Conservation (phyloP, 805 yeast species). For the Vanderwaltozyma yarrowii region DNA sequence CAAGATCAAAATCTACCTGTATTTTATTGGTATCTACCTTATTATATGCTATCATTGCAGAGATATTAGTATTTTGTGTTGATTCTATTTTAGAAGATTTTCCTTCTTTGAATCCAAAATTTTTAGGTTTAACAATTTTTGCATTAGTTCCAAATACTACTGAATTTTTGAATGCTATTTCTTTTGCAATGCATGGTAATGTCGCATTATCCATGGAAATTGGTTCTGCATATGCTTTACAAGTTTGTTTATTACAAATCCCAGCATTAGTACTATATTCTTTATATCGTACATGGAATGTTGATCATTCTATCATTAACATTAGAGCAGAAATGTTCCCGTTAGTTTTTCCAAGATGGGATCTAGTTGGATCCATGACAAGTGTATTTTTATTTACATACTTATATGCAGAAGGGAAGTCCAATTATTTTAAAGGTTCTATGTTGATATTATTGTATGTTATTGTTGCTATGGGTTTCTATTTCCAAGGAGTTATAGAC, state of each 20-base stretch:
- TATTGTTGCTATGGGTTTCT: constrained; percentile 73
- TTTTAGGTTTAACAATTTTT: constrained; percentile 86
- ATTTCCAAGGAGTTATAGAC: constrained; percentile 36
- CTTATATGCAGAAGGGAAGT: constrained; percentile 92
- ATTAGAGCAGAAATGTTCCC: constrained; percentile 50
- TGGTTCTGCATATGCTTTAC: constrained; percentile 94
- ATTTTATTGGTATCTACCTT: constrained; percentile 78
- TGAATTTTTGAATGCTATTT: constrained; percentile 91
- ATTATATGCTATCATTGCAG: constrained; percentile 87
- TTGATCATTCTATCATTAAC: constrained; percentile 17
- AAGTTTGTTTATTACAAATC: constrained; percentile 86
- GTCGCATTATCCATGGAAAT: constrained; percentile 96
- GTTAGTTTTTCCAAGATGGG: constrained; percentile 92
- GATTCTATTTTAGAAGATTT: constrained; percentile 71
- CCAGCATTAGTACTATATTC: constrained; percentile 83
- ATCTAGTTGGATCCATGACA: constrained; percentile 70
- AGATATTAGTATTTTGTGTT: constrained; percentile 84
- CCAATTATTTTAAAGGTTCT: constrained; percentile 92
- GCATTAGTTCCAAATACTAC: constrained; percentile 96
- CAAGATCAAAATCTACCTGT: constrained; percentile 69
- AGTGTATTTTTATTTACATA: constrained; percentile 87
- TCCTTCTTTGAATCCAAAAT: constrained; percentile 74
- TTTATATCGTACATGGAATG: constrained; percentile 36
- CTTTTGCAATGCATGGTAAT: constrained; percentile 92
- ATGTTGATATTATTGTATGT: constrained; percentile 70